Evolutionary conservation across 139 green algal genomes (phyloP).

Genomic region (Tetradesmus obliquus): DNA sequence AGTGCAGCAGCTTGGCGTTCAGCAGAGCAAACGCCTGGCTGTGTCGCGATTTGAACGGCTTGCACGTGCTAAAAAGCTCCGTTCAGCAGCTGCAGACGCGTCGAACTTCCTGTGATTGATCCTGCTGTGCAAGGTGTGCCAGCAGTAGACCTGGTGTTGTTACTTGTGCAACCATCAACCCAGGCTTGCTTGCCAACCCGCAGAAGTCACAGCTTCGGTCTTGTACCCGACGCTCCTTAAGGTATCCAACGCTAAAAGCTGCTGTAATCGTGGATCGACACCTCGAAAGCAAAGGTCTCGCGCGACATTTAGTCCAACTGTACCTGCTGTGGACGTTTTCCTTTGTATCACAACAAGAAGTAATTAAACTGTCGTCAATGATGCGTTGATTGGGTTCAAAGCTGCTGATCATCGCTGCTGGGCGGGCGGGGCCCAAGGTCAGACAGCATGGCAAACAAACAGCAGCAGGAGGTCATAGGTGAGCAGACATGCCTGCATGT

Average conservation of each 20-base stretch:
- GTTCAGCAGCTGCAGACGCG: no score
- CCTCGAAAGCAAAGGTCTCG: background rate
- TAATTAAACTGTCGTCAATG: background rate
- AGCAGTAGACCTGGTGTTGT: background rate
- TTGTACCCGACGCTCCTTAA: no score
- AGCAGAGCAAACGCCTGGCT: background rate
- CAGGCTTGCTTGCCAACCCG: background rate
- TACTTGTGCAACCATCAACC: background rate
- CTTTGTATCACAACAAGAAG: background rate
- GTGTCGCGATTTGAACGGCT: background rate
- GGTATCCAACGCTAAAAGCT: no score
- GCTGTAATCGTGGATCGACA: background rate
- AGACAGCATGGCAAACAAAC: background rate
- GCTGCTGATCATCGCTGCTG: background rate
- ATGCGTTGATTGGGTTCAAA: background rate
- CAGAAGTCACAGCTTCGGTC: no score
- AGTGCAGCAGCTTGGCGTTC: background rate
- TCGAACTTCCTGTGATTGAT: background rate
- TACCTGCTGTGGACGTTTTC: background rate
- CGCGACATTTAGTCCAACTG: background rate
- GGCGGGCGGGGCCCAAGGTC: no score
- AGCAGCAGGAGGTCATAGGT: constrained; percentile 1
- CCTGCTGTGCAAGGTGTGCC: background rate
- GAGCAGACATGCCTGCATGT: background rate
- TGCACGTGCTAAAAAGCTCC: no score